These are phyloP conservation scores for Venturia oleaginea DNA, from an alignment of 2,329 filamentous ascomycete genomes.

Conservation along the genomic window DNA sequence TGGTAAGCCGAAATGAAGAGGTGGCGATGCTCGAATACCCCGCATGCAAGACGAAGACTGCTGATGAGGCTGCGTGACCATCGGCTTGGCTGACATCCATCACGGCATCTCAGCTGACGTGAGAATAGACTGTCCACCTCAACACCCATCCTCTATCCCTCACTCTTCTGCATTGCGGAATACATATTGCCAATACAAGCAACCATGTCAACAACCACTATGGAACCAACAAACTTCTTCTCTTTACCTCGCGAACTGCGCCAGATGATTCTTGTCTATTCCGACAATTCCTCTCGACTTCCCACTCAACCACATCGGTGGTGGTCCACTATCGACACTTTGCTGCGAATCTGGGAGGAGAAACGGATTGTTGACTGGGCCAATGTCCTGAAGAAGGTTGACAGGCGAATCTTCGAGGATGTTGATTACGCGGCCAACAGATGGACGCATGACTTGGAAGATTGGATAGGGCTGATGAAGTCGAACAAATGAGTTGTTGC, in stretches of 20 bases:
- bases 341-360: neutral
- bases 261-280: neutral
- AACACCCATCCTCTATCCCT: neutral
- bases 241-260: neutral
- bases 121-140: neutral
- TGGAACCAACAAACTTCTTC: neutral
- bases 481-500: neutral
- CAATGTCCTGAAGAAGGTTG: neutral
- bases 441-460: neutral
- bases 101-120: neutral
- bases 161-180: neutral
- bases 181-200: neutral
- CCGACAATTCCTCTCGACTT: neutral
- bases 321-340: neutral
- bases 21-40: neutral
- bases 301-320: neutral
- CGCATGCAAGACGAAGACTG: neutral
- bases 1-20: neutral
- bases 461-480: neutral
- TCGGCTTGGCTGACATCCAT: neutral
- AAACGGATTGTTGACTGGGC: neutral
- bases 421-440: neutral
- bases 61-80: neutral
- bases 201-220: too few species aligned
- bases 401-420: neutral